These are phyloP conservation scores for Coniochaeta ligniaria DNA, from an alignment of 2,329 filamentous ascomycete species.

Conservation along the genomic window DNA sequence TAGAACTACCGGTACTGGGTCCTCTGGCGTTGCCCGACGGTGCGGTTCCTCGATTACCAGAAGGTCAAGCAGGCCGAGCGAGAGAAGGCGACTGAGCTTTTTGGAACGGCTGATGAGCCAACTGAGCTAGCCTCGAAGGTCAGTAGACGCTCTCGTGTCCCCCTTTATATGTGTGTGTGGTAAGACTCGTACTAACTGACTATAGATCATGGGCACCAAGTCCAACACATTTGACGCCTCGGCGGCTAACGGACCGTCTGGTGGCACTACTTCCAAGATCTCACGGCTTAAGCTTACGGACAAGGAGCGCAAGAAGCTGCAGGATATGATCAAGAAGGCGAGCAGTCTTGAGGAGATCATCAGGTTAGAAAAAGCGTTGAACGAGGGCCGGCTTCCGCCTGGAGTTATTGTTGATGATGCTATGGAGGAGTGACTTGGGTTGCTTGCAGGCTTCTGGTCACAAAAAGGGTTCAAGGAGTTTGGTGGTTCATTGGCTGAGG, in stretches of 20 bases:
- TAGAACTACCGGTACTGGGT: constrained; percentile 91
- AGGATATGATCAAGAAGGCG: constrained; percentile 82
- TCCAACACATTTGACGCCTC: constrained; percentile 63
- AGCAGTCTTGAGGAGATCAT: constrained; percentile 88
- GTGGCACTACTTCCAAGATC: constrained; percentile 47
- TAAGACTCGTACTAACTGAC: not conserved
- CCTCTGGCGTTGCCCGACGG: constrained; percentile 74
- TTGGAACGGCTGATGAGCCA: constrained; percentile 72
- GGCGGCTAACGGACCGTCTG: constrained; percentile 32
- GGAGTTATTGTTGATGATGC: constrained; percentile 51
- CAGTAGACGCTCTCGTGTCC: constrained; percentile 6
- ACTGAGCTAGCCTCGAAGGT: constrained; percentile 72
- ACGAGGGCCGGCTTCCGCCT: constrained; percentile 77
- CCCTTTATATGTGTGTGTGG: not conserved
- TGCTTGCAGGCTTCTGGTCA: constrained; percentile 32
- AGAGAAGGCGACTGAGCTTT: constrained; percentile 67
- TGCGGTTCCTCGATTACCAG: constrained; percentile 86
- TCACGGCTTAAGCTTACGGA: constrained; percentile 81
- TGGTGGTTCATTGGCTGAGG: not conserved
- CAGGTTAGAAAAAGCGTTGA: constrained; percentile 81
- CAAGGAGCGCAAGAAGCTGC: constrained; percentile 76
- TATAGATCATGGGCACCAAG: constrained; percentile 74
- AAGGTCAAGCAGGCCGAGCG: constrained; percentile 88
- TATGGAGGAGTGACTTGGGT: constrained; percentile 58
- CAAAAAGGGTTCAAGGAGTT: not conserved